Percentiles rank a stretch among this genome's conserved stretches.
phyloP scores from a whole-genome alignment of 148 eudicot genomes.

The Chenopodium berlandieri region DNA sequence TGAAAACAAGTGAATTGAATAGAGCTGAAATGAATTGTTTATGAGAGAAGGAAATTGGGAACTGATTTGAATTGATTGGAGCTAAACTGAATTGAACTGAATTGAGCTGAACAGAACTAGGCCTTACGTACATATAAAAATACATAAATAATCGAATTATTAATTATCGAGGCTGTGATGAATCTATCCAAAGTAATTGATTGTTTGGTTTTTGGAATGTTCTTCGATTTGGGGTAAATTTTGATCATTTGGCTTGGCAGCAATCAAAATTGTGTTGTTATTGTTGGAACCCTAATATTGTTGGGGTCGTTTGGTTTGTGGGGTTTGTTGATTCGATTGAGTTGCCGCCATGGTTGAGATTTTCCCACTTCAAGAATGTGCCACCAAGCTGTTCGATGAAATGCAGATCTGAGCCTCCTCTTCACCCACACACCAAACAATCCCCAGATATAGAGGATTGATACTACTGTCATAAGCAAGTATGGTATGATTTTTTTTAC shows the following conservation, averaged over 20 bases:
- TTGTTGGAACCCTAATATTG: neutral
- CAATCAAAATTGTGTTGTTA: neutral
- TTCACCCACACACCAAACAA: neutral
- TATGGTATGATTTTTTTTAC: neutral
- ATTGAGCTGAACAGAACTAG: no score
- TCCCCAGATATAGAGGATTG: neutral
- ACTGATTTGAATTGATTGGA: no score
- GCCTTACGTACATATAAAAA: neutral
- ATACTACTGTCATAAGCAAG: neutral
- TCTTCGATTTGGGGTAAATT: neutral
- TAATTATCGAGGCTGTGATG: conserved; percentile 18
- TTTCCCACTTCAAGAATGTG: neutral
- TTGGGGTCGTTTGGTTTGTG: neutral
- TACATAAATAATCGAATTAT: neutral
- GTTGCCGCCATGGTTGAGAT: conserved; percentile 12
- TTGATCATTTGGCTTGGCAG: conserved; percentile 14
- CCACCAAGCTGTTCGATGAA: conserved; percentile 8
- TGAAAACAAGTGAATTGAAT: no score
- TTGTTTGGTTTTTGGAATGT: neutral
- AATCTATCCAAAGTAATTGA: neutral
- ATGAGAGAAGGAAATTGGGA: no score
- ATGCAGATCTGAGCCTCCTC: conserved; percentile 12
- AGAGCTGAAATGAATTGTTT: no score
- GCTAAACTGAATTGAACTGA: no score
- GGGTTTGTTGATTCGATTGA: neutral